Evolutionary conservation across 2,329 filamentous ascomycete genomes (phyloP).

Genomic region (Fusarium pininemorale): DNA sequence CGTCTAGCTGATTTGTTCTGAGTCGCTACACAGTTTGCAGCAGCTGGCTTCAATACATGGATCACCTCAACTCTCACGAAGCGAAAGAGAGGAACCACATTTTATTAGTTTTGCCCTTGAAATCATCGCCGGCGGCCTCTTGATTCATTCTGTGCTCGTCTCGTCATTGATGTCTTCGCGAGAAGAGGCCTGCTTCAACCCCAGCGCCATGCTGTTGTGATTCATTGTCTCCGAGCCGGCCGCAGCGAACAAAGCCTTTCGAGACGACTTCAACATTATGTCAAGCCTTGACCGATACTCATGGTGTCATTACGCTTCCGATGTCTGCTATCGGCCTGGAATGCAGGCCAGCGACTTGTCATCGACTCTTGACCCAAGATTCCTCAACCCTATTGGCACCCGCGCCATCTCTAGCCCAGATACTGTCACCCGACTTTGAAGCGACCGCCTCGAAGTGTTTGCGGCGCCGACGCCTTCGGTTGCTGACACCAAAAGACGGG

Average conservation of each 20-base stretch:
- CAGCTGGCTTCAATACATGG: not conserved
- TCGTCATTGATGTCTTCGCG: not conserved
- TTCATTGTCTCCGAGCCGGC: too few species aligned
- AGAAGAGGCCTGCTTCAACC: not conserved
- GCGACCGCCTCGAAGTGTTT: not conserved
- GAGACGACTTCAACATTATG: not conserved
- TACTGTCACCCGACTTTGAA: not conserved
- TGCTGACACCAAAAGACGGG: not conserved
- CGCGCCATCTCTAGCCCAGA: not conserved
- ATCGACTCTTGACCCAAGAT: not conserved
- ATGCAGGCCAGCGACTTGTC: not conserved
- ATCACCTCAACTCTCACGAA: not conserved
- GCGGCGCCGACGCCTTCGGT: too few species aligned
- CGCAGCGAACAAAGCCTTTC: not conserved
- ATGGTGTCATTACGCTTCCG: too few species aligned
- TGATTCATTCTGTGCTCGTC: not conserved
- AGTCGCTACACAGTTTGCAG: not conserved
- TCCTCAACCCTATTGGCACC: rapidly evolving
- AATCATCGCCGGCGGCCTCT: not conserved
- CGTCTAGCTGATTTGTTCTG: not conserved
- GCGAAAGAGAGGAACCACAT: not conserved
- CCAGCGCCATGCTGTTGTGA: not conserved
- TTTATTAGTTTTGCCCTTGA: rapidly evolving
- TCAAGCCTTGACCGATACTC: rapidly evolving
- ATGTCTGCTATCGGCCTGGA: rapidly evolving